phyloP scores from a whole-genome alignment of 352 stramenopile species.

The Pythium biforme region DNA sequence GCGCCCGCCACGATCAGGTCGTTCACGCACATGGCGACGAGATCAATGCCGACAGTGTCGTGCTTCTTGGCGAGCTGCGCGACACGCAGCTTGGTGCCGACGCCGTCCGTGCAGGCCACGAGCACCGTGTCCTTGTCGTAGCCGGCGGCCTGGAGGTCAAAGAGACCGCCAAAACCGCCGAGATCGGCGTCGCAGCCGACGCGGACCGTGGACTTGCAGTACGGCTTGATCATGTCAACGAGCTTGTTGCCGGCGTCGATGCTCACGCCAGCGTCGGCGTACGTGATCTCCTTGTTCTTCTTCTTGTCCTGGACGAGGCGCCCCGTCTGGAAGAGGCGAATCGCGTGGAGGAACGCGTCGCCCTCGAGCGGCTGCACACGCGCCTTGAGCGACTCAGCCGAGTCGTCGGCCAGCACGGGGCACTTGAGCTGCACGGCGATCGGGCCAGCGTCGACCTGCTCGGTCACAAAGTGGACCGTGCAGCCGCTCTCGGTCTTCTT shows the following conservation, averaged over 20 bases:
- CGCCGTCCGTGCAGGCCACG: constrained; percentile 97
- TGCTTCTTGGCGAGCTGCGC: constrained; percentile 90
- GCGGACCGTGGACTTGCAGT: constrained; percentile 96
- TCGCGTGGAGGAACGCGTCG: constrained; percentile 87
- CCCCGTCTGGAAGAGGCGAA: constrained; percentile 74
- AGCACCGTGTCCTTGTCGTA: constrained; percentile 97
- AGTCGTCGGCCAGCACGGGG: constrained; percentile 89
- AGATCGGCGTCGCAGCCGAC: constrained; percentile 96
- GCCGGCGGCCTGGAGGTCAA: constrained; percentile 96
- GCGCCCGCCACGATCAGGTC: constrained; percentile 98
- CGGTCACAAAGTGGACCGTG: constrained; percentile 98
- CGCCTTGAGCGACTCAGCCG: constrained; percentile 95
- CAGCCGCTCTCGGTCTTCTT: constrained; percentile 96
- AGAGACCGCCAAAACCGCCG: constrained; percentile 97
- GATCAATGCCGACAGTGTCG: constrained; percentile 96
- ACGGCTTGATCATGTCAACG: constrained; percentile 97
- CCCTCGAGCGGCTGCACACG: constrained; percentile 98
- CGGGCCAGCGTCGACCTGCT: constrained; percentile 97
- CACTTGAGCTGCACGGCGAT: constrained; percentile 97
- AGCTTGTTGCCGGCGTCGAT: constrained; percentile 97
- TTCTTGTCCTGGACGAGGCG: constrained; percentile 41
- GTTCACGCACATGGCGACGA: constrained; percentile 99
- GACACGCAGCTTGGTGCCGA: constrained; percentile 97
- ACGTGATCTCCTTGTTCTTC: constrained; percentile 93
- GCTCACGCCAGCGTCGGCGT: constrained; percentile 97